Base-by-base conservation (phyloP, 129 eudicot genomes). In the Glebionis coronaria region DNA sequence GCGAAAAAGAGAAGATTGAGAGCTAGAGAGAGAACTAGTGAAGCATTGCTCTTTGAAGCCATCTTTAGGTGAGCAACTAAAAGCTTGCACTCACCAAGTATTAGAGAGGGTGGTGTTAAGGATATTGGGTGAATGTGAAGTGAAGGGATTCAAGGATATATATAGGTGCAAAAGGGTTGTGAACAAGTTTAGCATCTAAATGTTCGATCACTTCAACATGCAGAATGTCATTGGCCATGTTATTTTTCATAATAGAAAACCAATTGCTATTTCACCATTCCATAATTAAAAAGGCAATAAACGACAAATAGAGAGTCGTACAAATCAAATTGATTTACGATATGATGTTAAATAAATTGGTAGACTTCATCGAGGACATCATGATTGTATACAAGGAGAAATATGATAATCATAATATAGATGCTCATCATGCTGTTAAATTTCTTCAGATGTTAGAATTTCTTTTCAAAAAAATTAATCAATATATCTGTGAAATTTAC, bases 1-100 rank as follows among this genome's bases (percentile, higher is more conserved):
- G 42, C 9, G 7, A 35, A 35, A 35, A 83, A 78, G 47, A 83
- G 59, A 38, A 83, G 57, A 72, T 83, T 86, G 45, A 86, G 65
- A 5, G 73, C 70, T 3, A 86, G 76, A 59, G 80, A 68, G 46
- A 83, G 72, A 55, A 69, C 79, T 49, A 71, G 15, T 35, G 10
- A 35, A 35, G 42, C 42, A 35, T 35, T 35, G 42, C 42, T 35
- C 42, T 35, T 35, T 35, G 82, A 65, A 75, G 74, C 80, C 83
- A 84, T 84, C 67, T 70, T 12, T 14, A 21, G 0, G 12, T 40
- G 51, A 35, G 63, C 21, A 58, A 58, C 19, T 28, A 58, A 10
- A 58, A 38, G 61, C 44, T 23, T 10, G 5, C 6, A 18, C 16
- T 38, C 16, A 14, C 40, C 20, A 18, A 31, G 62, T 5, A 19